Evolutionary conservation across 2,329 filamentous ascomycete species (phyloP), one percentile per base, ranked within the genome.

Genomic region (Talaromyces sp.): DNA sequence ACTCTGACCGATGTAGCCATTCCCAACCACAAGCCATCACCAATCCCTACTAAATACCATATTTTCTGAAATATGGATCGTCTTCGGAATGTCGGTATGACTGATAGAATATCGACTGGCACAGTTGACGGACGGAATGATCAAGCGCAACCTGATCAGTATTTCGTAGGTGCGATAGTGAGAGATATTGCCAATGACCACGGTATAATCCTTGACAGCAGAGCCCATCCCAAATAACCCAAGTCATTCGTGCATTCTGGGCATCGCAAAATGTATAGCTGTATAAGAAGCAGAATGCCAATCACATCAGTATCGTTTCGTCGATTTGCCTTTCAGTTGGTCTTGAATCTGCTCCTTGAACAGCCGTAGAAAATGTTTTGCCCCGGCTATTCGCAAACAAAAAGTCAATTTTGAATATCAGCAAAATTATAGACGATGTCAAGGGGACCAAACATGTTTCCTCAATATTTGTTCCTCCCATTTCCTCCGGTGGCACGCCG

Each of bases 331-430:
- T 57, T 73, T 75, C 40, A 75, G 64, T 48, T 76, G 75, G 46
- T 73, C 71, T 63, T 73, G 71, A 50, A 77, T 62, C 58, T 77
- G 75, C 61, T 77, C 74, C 63, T 69, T 75, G 64, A 77, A 77
- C 51, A 74, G 67, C 17, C 67, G 62, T 17, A 74, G 40, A 56
- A 77, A 75, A 40, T 70, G 65, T 22, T 65, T 69, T 15, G 69
- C 9, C 25, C 66, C 63, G 64, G 64, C 57, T 66, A 69, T 68
- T n/a, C 13, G 22, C 15, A 17, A 25, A 6, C 6, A 17, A 6
- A 33, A 13, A 13, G 19, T 52, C 28, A 37, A 17, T 7, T 17
- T 52, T 19, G 3, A 13, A 19, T 15, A 21, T 58, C 25, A 56
- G 33, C n/a, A 19, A 9, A 25, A 56, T 11, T 6, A 33, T 48